Conservation (phyloP, 257 asterid genomes). For the Cordia subcordata region DNA sequence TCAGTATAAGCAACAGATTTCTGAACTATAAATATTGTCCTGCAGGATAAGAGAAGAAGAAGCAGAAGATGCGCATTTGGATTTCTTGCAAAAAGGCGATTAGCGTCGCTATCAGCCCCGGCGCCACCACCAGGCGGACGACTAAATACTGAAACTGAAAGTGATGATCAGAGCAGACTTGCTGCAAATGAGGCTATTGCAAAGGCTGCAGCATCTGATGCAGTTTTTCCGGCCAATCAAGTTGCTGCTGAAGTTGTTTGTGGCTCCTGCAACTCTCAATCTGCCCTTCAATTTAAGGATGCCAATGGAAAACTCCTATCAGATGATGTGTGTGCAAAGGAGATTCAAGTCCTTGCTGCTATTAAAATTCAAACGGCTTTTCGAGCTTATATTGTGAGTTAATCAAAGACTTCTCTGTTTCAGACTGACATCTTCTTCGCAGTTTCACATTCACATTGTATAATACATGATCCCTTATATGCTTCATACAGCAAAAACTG, state of each 20-base stretch:
- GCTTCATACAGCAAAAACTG: too few relatives aligned
- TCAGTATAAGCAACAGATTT: background rate
- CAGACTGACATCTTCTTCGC: background rate
- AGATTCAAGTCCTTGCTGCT: conserved; percentile 42
- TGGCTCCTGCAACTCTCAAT: conserved; percentile 8
- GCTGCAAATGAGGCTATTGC: conserved; percentile 9
- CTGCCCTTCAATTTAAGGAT: conserved; percentile 14
- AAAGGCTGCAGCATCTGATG: conserved; percentile 21
- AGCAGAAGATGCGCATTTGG: conserved; percentile 47
- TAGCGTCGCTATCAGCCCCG: conserved; percentile 23
- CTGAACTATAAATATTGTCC: conserved; percentile 1
- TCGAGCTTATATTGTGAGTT: conserved; percentile 75
- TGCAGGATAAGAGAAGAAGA: conserved; percentile 47
- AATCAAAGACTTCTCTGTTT: background rate
- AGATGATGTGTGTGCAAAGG: conserved; percentile 13
- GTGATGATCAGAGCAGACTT: conserved; percentile 12
- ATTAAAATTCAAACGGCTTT: conserved; percentile 73
- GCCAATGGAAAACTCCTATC: conserved; percentile 21
- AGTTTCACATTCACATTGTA: background rate
- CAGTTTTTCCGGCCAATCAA: conserved; percentile 4
- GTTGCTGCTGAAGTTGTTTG: conserved; percentile 2
- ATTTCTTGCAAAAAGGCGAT: conserved; percentile 38
- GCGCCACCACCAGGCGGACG: conserved; percentile 32
- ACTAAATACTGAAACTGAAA: conserved; percentile 21
- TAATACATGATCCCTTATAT: too few relatives aligned